Evolutionary conservation across 108 stramenopile species (phyloP), one percentile per base, ranked within the genome.

Genomic region (Conticribra guillardii): DNA sequence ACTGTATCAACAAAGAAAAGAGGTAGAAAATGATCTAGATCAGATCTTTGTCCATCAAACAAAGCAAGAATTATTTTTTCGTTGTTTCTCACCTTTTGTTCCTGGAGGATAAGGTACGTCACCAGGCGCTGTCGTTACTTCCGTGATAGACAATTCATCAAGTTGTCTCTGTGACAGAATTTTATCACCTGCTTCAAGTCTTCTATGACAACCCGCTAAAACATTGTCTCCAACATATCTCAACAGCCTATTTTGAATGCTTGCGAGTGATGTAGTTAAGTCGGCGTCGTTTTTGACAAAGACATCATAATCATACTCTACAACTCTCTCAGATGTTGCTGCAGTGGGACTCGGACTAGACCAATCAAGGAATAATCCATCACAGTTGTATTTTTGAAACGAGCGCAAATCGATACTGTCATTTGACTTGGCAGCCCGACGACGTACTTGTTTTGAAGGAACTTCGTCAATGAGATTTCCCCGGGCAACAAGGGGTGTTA

Each of bases 291-390:
- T 48, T 23, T 73, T 55, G 29, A 73, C 33, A 33, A 52, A 62
- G 17, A 60, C 45, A 54, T 73, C 71, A 41, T 73, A 73, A 2
- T 47, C 61, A 48, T 73, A 73, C 71, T 64, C 53, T 37, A 73
- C 71, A 31, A 73, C 54, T 37, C 15, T 63, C 33, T 24, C 23
- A 21, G 54, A 62, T 22, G 15, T 48, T n/a, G 34, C 33, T 14
- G 53, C 46, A 30, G 22, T 29, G 7, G 37, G 18, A 46, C 46
- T 56, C 1, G 44, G 44, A 19, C 61, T 54, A 17, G 48, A 4
- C 45, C 54, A 49, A 52, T 57, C 62, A 7, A 57, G 30, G 29
- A 57, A 62, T 45, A 73, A 56, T 18, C 61, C 62, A 2, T 54
- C 71, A 24, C 71, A 73, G 44, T 64, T 64, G 26, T 73, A 73